phyloP scores from a whole-genome alignment of 108 stramenopile genomes.

The Schizochytrium sp. region DNA sequence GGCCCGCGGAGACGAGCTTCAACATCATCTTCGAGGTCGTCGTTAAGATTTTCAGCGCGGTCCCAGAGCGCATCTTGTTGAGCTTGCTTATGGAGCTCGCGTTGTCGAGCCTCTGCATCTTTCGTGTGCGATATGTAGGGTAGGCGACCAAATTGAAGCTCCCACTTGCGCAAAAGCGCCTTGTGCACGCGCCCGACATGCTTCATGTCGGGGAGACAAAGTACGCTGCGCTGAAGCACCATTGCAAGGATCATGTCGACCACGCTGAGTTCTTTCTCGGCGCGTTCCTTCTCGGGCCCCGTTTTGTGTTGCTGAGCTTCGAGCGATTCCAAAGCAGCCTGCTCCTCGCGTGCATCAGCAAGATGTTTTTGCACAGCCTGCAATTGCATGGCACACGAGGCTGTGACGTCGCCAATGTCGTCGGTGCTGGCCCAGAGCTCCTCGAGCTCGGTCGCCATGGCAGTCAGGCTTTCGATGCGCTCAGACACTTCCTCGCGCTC shows the following conservation, averaged over 20 bases:
- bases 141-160: not conserved
- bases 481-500: not conserved
- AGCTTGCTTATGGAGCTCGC: not conserved
- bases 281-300: no score
- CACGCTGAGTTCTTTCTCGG: not conserved
- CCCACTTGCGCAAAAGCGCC: not conserved
- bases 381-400: not conserved
- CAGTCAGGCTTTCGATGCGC: not conserved
- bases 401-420: not conserved
- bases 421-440: not conserved
- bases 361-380: not conserved
- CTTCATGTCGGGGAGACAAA: not conserved
- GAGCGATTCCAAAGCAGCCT: not conserved
- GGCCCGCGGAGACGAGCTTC: not conserved
- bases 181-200: not conserved
- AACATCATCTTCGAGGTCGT: not conserved
- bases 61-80: not conserved
- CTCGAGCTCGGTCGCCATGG: not conserved
- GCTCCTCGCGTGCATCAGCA: not conserved
- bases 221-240: not conserved
- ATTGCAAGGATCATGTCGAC: not conserved
- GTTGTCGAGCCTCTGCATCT: not conserved
- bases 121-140: not conserved
- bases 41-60: not conserved
- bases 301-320: not conserved